Evolutionary conservation across 2,329 filamentous ascomycete species (phyloP), one percentile per base, ranked within the genome.

Genomic region (Drechslera avenae): DNA sequence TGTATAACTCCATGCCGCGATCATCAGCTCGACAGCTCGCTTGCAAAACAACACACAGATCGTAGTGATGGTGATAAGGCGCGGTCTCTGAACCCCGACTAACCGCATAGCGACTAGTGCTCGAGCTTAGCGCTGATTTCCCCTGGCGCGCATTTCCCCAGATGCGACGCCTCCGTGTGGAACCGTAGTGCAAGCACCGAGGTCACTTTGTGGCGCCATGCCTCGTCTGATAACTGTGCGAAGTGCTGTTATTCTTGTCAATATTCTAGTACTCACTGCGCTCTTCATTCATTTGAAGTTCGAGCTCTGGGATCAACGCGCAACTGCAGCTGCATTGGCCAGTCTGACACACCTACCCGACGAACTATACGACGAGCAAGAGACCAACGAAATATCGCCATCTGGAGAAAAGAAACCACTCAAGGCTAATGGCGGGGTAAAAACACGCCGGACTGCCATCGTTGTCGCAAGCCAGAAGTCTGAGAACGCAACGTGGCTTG

Each of bases 401-500:
- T 30, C 48, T 18, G 18, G 39, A 23, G 21, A 53, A 21, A 39
- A 39, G 41, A 63, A 46, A 36, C 50, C 48, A 49, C 45, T 61
- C 17, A 56, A 54, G 23, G 57, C 43, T 5, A 61, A 61, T 17
- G 48, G 34, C 1, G 56, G 50, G 7, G 23, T 46, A 8, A 57
- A 52, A 41, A 34, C 50, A 39, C 59, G 62, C 5, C 61, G 54
- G 18, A 72, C 68, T 10, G 70, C 71, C 1, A 61, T 75, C 0
- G 72, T 76, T 0, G 70, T 76, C 5, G 74, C 74, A 1, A 75
- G 69, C 54, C 69, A 70, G 56, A 60, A 55, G n/a, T 57, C 55
- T 2, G 73, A 76, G 33, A 64, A 76, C 36, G 67, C 72, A n/a
- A 69, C 66, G n/a, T 78, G 76, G 75, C 66, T 77, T 16, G 52